phyloP scores from a whole-genome alignment of 1,139 yeast genomes.

The Ashbya aceris region DNA sequence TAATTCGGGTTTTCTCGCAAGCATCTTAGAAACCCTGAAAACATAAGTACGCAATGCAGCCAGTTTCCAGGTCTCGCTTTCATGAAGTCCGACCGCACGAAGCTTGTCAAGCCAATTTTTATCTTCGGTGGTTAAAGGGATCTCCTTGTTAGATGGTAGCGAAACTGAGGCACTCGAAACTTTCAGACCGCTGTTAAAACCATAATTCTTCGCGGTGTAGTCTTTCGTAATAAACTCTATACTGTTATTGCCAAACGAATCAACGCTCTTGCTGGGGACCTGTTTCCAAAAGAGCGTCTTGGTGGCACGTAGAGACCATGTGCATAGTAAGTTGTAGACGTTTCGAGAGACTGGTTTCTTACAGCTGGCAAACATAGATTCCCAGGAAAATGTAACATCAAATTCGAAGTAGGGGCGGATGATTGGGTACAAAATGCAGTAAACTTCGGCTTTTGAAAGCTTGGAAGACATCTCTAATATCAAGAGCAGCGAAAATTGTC shows the following conservation, averaged over 20 bases:
- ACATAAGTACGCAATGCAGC: constrained; percentile 61
- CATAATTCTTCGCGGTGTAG: constrained; percentile 22
- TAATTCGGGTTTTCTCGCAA: constrained; percentile 10
- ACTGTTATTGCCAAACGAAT: constrained; percentile 38
- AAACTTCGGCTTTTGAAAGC: constrained; percentile 65
- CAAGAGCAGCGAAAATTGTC: constrained; percentile 58
- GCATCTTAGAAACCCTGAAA: constrained; percentile 41
- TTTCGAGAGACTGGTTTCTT: constrained; percentile 59
- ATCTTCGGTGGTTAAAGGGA: constrained; percentile 48
- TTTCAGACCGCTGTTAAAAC: constrained; percentile 21
- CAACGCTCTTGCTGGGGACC: constrained; percentile 32
- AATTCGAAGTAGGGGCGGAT: constrained; percentile 69
- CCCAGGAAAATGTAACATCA: constrained; percentile 65
- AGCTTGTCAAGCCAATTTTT: constrained; percentile 65
- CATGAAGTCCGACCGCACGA: constrained; percentile 59
- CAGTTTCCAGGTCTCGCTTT: constrained; percentile 76
- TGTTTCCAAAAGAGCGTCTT: constrained; percentile 75
- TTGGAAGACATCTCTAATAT: constrained; percentile 55
- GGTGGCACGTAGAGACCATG: constrained; percentile 64
- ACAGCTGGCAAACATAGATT: constrained; percentile 52
- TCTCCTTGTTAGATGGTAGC: constrained; percentile 33
- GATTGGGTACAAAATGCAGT: constrained; percentile 75
- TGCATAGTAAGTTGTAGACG: constrained; percentile 53
- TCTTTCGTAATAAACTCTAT: constrained; percentile 32
- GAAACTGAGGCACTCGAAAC: constrained; percentile 27